Percentiles rank a stretch among this genome's conserved stretches.
Evolutionary conservation across 2,329 filamentous ascomycete species (phyloP).

Genomic region (Parafenestella ontariensis): DNA sequence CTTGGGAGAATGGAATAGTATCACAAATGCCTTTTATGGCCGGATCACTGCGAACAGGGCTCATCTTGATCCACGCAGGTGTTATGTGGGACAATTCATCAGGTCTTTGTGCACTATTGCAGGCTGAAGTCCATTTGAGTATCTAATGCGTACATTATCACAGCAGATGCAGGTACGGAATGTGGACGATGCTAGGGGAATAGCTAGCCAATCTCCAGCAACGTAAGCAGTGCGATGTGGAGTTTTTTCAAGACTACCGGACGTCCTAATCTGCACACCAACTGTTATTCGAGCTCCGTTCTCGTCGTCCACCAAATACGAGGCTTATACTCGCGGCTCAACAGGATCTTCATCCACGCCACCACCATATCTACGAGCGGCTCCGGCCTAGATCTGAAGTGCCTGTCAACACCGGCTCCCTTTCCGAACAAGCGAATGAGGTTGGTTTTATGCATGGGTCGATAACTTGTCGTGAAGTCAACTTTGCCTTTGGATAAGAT

Average conservation of each 20-base stretch:
- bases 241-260: no score
- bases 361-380: background rate
- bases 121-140: no score
- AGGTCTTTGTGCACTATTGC: no score
- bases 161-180: background rate
- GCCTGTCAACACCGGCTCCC: background rate
- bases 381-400: background rate
- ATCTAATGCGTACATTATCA: background rate
- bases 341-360: background rate
- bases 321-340: background rate
- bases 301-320: background rate
- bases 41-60: no score
- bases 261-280: background rate
- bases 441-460: background rate
- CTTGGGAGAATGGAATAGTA: no score
- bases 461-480: conserved; percentile 1
- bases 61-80: no score
- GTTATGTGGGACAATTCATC: no score
- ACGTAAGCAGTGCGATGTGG: background rate
- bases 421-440: background rate
- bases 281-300: background rate
- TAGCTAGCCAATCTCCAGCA: background rate
- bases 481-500: conserved; percentile 4
- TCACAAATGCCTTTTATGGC: no score
- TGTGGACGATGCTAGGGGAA: no score